Evolutionary conservation across 306 rosid genomes (phyloP), one percentile per base, ranked within the genome.

Genomic region (Spatholobus suberectus): DNA sequence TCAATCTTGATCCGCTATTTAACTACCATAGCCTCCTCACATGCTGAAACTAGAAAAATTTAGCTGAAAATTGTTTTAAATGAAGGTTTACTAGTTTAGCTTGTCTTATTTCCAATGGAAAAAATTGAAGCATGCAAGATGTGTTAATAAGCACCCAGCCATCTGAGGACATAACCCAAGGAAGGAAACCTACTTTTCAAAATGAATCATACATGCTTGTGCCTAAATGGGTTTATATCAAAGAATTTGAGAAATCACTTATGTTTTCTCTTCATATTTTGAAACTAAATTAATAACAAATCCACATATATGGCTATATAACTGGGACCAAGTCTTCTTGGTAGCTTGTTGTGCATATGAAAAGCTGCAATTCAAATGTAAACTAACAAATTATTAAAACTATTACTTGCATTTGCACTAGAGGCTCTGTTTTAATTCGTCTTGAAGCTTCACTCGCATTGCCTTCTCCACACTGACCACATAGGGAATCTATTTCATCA

Each of bases 371-470:
- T 75, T 79, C 34, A 75, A 32, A 6, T 27, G 61, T 69, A 73
- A 75, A 73, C 62, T 5, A 57, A 49, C 54, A 73, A 63, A 43
- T 24, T 35, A 66, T 32, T 40, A 66, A 82, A 86, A 72, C 14
- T 34, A 73, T 59, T 91, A 96, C 99, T 98, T 96, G 99, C 99
- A 96, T 96, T 88, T 96, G 99, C 86, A 96, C 98, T 81, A 96
- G 88, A 86, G 94, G 97, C 88, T 96, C 99, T 1, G 99, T 96
- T 90, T 92, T 96, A 62, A 94, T 96, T 75, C 97, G 95, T 84
- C 98, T 91, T 76, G 98, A 96, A 70, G 99, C 99, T 94, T 96
- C 99, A 83, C 98, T 96, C 84, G 94, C 99, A 58, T 96, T 96
- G 84, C 99, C 99, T 90, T 96, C 99, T 67, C 99, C 99, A 78